Conservation (phyloP, 2,329 filamentous ascomycete species). For the Atkinsonella texensis region DNA sequence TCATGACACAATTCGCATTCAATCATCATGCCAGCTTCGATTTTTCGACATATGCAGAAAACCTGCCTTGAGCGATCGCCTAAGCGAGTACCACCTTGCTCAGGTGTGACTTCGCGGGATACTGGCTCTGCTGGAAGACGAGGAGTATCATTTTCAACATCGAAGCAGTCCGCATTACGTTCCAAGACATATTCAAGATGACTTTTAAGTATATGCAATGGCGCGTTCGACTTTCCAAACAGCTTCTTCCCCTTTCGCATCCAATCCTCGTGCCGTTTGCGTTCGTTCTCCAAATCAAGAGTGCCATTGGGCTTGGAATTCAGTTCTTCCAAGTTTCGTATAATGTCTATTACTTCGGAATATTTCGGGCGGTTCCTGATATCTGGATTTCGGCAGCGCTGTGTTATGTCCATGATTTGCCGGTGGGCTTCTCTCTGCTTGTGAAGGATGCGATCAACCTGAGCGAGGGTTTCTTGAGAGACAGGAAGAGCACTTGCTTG, state of each 20-base stretch:
- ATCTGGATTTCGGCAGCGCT: conserved; percentile 63
- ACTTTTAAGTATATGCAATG: conserved; percentile 84
- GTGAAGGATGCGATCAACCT: conserved; percentile 83
- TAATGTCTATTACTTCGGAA: conserved; percentile 77
- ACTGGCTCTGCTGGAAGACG: conserved; percentile 84
- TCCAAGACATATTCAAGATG: conserved; percentile 91
- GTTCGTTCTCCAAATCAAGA: conserved; percentile 84
- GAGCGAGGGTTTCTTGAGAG: conserved; percentile 63
- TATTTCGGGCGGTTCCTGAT: conserved; percentile 76
- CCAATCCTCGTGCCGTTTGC: conserved; percentile 95
- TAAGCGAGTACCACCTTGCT: conserved; percentile 40
- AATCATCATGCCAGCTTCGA: conserved; percentile 98
- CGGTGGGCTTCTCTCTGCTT: conserved; percentile 93
- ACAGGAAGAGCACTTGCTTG: conserved; percentile 60
- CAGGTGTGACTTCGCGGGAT: conserved; percentile 62
- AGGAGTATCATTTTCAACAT: conserved; percentile 72
- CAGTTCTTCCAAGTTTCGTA: conserved; percentile 74
- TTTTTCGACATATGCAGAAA: conserved; percentile 89
- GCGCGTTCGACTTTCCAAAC: conserved; percentile 95
- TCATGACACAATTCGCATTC: conserved; percentile 97
- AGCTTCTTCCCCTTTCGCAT: conserved; percentile 97
- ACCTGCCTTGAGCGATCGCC: conserved; percentile 62
- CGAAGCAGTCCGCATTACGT: conserved; percentile 84
- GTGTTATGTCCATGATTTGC: conserved; percentile 70
- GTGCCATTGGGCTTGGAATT: conserved; percentile 90